phyloP scores from a whole-genome alignment of 1,284 basidiomycete genomes.

The Sporisorium iseilematis-ciliati region DNA sequence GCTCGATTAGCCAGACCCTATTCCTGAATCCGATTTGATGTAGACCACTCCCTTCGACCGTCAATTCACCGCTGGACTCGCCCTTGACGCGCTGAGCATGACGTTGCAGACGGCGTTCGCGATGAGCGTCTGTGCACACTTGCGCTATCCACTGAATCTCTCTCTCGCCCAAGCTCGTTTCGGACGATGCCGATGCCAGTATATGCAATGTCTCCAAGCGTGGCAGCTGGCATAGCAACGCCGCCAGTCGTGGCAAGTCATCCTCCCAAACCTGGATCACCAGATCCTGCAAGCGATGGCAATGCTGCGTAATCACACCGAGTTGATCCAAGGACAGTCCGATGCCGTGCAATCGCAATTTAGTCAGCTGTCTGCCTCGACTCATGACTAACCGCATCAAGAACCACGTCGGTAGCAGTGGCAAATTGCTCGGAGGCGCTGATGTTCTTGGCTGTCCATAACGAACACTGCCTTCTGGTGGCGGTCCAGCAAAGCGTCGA shows the following conservation, averaged over 20 bases:
- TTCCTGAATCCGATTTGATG: conserved; percentile 65
- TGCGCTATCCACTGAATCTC: conserved; percentile 51
- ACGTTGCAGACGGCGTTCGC: conserved; percentile 31
- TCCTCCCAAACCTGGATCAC: conserved; percentile 65
- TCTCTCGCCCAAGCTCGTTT: conserved; percentile 38
- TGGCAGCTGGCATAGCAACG: conserved; percentile 41
- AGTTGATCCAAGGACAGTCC: conserved; percentile 59
- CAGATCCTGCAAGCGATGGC: conserved; percentile 51
- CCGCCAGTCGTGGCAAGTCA: conserved; percentile 44
- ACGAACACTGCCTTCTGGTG: conserved; percentile 43
- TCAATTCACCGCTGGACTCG: background rate
- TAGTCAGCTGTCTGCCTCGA: conserved; percentile 42
- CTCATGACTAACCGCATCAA: conserved; percentile 33
- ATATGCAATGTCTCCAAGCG: conserved; percentile 57
- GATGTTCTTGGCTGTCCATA: conserved; percentile 28
- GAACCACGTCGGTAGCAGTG: conserved; percentile 38
- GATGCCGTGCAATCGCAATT: conserved; percentile 61
- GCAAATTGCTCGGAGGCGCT: conserved; percentile 35
- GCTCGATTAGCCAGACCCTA: conserved; percentile 63
- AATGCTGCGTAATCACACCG: conserved; percentile 40
- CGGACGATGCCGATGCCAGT: conserved; percentile 49
- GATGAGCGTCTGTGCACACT: conserved; percentile 41
- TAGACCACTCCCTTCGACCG: conserved; percentile 32
- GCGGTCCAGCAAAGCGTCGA: conserved; percentile 41
- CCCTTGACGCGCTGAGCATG: conserved; percentile 11